Percentiles rank a stretch among this genome's conserved stretches.
These are phyloP conservation scores for Obelidium mucronatum DNA, from an alignment of 192 early-diverging fungal genomes.

Conservation along the genomic window DNA sequence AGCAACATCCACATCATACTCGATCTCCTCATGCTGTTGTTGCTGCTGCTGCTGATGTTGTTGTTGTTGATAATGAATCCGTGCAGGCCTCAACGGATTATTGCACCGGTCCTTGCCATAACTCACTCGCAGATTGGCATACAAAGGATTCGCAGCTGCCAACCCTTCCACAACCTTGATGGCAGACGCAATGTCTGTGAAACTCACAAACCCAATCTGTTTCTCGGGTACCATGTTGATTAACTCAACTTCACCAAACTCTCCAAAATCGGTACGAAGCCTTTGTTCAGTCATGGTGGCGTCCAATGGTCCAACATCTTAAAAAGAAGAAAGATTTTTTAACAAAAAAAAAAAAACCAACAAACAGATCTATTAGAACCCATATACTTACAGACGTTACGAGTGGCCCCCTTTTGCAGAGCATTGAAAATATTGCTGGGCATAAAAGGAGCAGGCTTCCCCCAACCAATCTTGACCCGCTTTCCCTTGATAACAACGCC, in stretches of 20 bases:
- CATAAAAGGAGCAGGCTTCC: conserved; percentile 64
- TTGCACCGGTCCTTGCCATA: conserved; percentile 93
- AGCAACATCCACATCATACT: no score
- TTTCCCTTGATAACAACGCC: conserved; percentile 76
- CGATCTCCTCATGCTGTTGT: no score
- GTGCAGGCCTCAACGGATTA: conserved; percentile 65
- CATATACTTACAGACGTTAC: conserved; percentile 69
- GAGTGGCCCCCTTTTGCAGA: conserved; percentile 71
- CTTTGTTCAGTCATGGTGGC: conserved; percentile 70
- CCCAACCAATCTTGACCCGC: conserved; percentile 83
- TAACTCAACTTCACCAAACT: conserved; percentile 89
- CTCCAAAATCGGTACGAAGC: conserved; percentile 75
- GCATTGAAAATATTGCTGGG: conserved; percentile 59
- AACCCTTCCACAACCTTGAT: conserved; percentile 77
- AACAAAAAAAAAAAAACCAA: background rate
- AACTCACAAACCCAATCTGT: conserved; percentile 87
- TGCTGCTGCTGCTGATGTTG: no score
- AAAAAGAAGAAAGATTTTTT: conserved; percentile 32
- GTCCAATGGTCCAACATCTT: conserved; percentile 75
- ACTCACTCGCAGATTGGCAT: conserved; percentile 62
- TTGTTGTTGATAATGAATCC: background rate
- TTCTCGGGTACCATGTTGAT: conserved; percentile 85
- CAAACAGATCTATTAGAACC: background rate
- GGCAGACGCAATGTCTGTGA: conserved; percentile 76
- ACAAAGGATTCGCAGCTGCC: conserved; percentile 53